Conservation (phyloP, 495 filamentous ascomycete species). For the Chaetomidium leptoderma region DNA sequence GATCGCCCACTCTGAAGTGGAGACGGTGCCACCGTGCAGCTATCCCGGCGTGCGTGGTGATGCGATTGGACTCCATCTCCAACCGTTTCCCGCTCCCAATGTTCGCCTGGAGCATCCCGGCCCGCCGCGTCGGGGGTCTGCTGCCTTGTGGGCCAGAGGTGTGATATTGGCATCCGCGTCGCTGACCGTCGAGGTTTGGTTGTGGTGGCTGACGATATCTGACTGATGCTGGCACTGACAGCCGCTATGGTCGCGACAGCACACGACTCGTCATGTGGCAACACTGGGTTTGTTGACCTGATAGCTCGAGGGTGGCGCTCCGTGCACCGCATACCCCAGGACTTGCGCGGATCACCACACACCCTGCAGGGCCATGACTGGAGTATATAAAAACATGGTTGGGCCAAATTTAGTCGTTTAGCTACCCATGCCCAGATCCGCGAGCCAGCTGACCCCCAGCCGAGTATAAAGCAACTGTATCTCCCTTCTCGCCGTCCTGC, state of each 20-base stretch:
- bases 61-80: not conserved
- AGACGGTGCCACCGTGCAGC: slow-evolving; percentile 4
- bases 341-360: slow-evolving; percentile 4
- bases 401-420: no score
- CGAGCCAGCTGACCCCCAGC: not conserved
- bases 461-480: not conserved
- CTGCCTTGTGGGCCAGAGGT: not conserved
- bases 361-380: not conserved
- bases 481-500: not conserved
- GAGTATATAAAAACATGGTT: not conserved
- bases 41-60: not conserved
- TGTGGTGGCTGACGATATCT: not conserved
- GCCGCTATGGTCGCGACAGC: not conserved
- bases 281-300: not conserved
- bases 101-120: not conserved
- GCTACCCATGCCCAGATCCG: not conserved
- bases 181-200: not conserved
- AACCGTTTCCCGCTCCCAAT: not conserved
- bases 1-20: not conserved
- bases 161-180: not conserved
- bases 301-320: not conserved
- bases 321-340: not conserved
- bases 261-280: not conserved
- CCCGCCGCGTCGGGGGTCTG: not conserved
- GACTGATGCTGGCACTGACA: not conserved